A percentile compares a stretch with the other conserved stretches of the same genome.
These are phyloP conservation scores for Cyclotella cryptica DNA, from an alignment of 108 stramenopile genomes.

Conservation along the genomic window DNA sequence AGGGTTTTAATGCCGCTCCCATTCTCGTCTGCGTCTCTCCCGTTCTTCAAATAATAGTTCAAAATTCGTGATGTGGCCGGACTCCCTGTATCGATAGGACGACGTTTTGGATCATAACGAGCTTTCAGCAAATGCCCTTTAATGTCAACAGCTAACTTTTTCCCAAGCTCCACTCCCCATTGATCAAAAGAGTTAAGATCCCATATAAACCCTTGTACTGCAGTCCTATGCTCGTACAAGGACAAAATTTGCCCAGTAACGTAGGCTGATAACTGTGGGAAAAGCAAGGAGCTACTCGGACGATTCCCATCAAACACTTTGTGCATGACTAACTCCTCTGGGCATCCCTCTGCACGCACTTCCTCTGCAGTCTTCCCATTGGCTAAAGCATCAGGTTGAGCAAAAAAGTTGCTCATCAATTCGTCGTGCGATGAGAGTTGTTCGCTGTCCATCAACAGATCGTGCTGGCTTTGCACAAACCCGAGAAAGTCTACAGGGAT, in stretches of 20 bases:
- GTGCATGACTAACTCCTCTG: conserved; percentile 91
- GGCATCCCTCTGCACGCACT: conserved; percentile 91
- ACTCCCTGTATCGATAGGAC: conserved; percentile 63
- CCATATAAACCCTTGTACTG: conserved; percentile 99
- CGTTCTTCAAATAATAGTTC: conserved; percentile 86
- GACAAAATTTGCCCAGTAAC: conserved; percentile 94
- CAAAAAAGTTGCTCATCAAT: conserved; percentile 99
- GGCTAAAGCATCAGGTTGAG: conserved; percentile 98
- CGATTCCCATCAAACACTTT: conserved; percentile 97
- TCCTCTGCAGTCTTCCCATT: conserved; percentile 93
- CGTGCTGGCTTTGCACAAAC: conserved; percentile 87
- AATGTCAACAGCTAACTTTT: conserved; percentile 94
- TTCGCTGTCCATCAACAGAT: conserved; percentile 89
- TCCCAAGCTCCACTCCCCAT: conserved; percentile 99
- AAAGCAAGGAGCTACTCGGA: conserved; percentile 94
- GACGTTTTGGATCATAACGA: conserved; percentile 54
- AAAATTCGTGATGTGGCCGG: conserved; percentile 85
- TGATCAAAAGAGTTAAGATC: conserved; percentile 99
- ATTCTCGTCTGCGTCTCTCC: conserved; percentile 42
- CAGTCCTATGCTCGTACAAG: conserved; percentile 98
- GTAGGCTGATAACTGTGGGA: conserved; percentile 95
- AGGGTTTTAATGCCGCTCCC: conserved; percentile 35
- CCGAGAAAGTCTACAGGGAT: conserved; percentile 98
- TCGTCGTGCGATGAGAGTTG: conserved; percentile 97
- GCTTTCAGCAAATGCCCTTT: conserved; percentile 76